Evolutionary conservation across 768 basidiomycete genomes (phyloP).

Genomic region (Mycena floridula): DNA sequence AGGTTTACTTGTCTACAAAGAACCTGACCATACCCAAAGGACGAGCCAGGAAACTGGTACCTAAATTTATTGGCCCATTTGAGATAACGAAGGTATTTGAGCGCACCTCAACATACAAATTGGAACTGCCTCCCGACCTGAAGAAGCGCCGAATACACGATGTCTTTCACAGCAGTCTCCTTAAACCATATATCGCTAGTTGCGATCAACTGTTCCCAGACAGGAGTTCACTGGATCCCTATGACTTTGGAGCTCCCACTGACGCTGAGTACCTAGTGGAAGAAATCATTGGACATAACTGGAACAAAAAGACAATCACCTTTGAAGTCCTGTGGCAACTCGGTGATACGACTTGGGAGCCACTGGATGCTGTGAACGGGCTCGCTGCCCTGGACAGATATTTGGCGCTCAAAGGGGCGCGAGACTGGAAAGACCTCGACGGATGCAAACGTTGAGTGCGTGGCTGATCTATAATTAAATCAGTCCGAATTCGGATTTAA

Average conservation of each 20-base stretch:
- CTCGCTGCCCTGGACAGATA: not conserved
- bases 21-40: too few relatives aligned
- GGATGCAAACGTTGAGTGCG: too few relatives aligned
- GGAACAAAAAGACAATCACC: not conserved
- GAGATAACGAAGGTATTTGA: too few relatives aligned
- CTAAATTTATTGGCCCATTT: too few relatives aligned
- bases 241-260: not conserved
- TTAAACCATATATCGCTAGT: not conserved
- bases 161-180: too few relatives aligned
- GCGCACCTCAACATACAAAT: too few relatives aligned
- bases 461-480: too few relatives aligned
- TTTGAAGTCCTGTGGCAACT: not conserved
- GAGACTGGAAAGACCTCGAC: not conserved
- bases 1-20: too few relatives aligned
- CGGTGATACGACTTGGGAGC: not conserved
- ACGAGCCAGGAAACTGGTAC: too few relatives aligned
- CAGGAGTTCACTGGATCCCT: not conserved
- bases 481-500: too few relatives aligned
- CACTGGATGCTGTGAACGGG: not conserved
- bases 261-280: not conserved
- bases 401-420: not conserved
- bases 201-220: not conserved
- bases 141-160: too few relatives aligned
- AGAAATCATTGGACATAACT: not conserved
- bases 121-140: too few relatives aligned